Conservation (phyloP, 192 early-diverging fungal genomes). For the Mortierella alpina region DNA sequence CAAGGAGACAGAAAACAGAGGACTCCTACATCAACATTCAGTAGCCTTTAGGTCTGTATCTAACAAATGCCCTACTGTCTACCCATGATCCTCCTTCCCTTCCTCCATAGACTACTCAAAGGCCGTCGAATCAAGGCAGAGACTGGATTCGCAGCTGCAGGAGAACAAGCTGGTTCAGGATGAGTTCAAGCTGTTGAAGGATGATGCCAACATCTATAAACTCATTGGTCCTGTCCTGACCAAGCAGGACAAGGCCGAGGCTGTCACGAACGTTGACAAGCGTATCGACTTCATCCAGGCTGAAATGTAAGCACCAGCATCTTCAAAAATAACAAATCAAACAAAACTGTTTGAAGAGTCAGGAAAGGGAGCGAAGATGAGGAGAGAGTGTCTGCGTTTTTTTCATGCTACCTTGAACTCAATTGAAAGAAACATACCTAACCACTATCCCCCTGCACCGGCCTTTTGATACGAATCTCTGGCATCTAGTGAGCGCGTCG, state of each 20-base stretch:
- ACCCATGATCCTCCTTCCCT: background rate
- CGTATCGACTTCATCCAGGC: conserved; percentile 89
- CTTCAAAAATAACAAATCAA: too few species aligned
- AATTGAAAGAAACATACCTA: too few species aligned
- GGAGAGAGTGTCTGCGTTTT: background rate
- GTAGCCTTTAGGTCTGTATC: background rate
- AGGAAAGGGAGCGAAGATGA: background rate
- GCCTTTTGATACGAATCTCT: conserved; percentile 1
- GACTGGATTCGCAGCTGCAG: conserved; percentile 94
- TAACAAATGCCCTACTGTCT: background rate
- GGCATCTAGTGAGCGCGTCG: conserved; percentile 77
- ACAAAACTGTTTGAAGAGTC: background rate
- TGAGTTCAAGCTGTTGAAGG: conserved; percentile 89
- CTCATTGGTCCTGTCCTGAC: conserved; percentile 96
- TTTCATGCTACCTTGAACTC: background rate
- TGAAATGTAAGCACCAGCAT: conserved; percentile 78
- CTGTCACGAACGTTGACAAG: conserved; percentile 89
- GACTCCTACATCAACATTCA: too few species aligned
- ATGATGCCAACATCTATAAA: conserved; percentile 92
- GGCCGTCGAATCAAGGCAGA: conserved; percentile 78
- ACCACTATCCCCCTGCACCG: background rate
- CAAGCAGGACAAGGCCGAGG: conserved; percentile 91
- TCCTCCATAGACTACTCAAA: conserved; percentile 74
- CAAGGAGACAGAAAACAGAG: too few species aligned
- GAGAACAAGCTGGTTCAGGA: conserved; percentile 95